Evolutionary conservation across 495 filamentous ascomycete genomes (phyloP).

Genomic region (Thermothielavioides terrestris): DNA sequence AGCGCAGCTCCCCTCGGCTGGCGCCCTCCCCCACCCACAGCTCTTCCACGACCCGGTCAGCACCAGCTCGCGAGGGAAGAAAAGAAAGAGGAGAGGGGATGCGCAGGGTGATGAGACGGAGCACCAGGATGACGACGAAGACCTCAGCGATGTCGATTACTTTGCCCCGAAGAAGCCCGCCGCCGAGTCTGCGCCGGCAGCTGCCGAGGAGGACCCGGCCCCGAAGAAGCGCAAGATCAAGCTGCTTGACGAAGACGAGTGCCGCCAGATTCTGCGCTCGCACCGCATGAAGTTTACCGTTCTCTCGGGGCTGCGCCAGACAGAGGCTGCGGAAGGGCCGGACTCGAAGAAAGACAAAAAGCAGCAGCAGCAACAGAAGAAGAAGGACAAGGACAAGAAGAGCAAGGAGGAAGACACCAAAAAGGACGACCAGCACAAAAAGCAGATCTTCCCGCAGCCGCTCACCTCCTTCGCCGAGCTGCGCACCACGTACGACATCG

Average conservation of each 20-base stretch:
- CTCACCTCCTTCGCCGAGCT: slow-evolving; percentile 70
- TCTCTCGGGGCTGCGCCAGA: slow-evolving; percentile 36
- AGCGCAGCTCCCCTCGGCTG: slow-evolving; percentile 40
- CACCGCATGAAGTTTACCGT: slow-evolving; percentile 85
- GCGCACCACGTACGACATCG: slow-evolving; percentile 57
- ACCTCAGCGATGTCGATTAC: slow-evolving; percentile 37
- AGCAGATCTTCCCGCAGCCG: slow-evolving; percentile 63
- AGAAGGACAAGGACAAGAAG: slow-evolving; percentile 24
- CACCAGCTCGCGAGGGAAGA: slow-evolving; percentile 28
- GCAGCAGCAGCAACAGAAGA: slow-evolving; percentile 29
- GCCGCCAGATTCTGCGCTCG: slow-evolving; percentile 62
- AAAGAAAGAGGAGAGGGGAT: slow-evolving; percentile 41
- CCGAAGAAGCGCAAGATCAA: slow-evolving; percentile 23
- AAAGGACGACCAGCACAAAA: slow-evolving; percentile 38
- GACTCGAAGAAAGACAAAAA: slow-evolving; percentile 43
- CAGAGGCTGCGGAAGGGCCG: slow-evolving; percentile 28
- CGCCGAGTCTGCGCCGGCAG: slow-evolving; percentile 1
- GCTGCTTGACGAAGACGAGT: slow-evolving; percentile 53
- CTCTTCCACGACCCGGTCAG: slow-evolving; percentile 39
- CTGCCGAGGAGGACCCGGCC: slow-evolving; percentile 17
- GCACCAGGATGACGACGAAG: slow-evolving; percentile 26
- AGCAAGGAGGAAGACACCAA: slow-evolving; percentile 47
- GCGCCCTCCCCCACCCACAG: slow-evolving; percentile 40
- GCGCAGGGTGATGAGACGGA: slow-evolving; percentile 13
- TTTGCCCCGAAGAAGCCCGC: slow-evolving; percentile 33